These are phyloP conservation scores for Candida ortonii DNA, from an alignment of 805 yeast genomes.

Conservation along the genomic window DNA sequence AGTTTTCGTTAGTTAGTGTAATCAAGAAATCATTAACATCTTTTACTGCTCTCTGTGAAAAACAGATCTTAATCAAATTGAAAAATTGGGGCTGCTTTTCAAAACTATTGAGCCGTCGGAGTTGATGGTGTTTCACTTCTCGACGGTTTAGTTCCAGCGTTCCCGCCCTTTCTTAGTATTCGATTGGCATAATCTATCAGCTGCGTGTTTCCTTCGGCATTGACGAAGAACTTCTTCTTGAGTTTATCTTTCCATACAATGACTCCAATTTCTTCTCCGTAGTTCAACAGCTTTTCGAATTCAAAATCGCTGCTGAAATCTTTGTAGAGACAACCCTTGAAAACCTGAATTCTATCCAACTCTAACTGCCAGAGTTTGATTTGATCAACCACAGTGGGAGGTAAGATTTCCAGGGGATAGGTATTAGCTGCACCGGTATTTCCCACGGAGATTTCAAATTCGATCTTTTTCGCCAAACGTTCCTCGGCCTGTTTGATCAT, in stretches of 20 bases:
- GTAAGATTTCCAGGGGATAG: constrained; percentile 61
- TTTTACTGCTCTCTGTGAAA: too few species aligned
- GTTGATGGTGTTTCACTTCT: constrained; percentile 9
- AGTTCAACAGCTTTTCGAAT: constrained; percentile 64
- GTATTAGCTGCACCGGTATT: constrained; percentile 38
- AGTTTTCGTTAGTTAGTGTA: constrained; percentile 3
- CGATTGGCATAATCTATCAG: constrained; percentile 89
- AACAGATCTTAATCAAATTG: too few species aligned
- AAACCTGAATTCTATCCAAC: constrained; percentile 83
- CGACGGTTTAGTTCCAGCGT: constrained; percentile 8
- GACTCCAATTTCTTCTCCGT: constrained; percentile 90
- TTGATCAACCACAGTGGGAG: constrained; percentile 97
- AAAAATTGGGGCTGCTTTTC: too few species aligned
- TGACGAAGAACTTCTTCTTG: constrained; percentile 76
- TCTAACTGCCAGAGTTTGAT: constrained; percentile 95
- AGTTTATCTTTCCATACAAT: constrained; percentile 79
- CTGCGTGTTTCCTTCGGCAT: constrained; percentile 81
- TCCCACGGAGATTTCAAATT: constrained; percentile 51
- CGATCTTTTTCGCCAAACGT: constrained; percentile 61
- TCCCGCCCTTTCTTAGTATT: constrained; percentile 34
- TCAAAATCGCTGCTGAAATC: constrained; percentile 80
- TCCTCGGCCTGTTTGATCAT: constrained; percentile 76
- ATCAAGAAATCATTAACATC: too few species aligned
- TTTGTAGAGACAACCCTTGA: constrained; percentile 82
- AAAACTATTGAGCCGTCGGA: too few species aligned